Percentiles rank a stretch among this genome's conserved stretches.
Evolutionary conservation across 257 asterid genomes (phyloP).

Genomic region (Oldenlandia corymbosa): DNA sequence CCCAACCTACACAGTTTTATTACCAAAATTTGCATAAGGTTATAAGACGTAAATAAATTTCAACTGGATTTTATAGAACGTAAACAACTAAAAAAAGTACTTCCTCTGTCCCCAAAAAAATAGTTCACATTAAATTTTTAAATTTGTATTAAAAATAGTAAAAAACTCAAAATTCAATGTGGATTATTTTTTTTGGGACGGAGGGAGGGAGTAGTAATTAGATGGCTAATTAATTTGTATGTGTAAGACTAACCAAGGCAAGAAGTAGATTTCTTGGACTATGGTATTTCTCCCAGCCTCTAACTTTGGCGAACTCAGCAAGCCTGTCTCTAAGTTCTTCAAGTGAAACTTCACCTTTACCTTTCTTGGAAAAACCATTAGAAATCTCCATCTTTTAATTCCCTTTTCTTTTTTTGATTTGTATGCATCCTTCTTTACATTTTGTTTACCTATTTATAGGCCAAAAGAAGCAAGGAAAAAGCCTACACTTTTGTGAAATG

Average conservation of each 20-base stretch:
- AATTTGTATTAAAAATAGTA: too few relatives aligned
- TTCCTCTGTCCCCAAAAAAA: too few relatives aligned
- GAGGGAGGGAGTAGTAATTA: too few relatives aligned
- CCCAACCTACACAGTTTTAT: conserved; percentile 38
- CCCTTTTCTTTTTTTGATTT: neutral
- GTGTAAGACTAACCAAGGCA: conserved; percentile 40
- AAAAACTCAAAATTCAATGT: too few relatives aligned
- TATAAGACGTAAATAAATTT: neutral
- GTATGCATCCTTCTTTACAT: neutral
- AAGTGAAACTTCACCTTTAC: conserved; percentile 53
- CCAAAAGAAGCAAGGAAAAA: neutral
- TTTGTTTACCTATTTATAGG: conserved; percentile 26
- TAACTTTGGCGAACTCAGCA: conserved; percentile 45
- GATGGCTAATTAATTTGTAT: too few relatives aligned
- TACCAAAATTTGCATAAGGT: too few relatives aligned
- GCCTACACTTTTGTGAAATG: neutral
- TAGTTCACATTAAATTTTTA: too few relatives aligned
- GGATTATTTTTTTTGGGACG: too few relatives aligned
- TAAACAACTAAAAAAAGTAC: too few relatives aligned
- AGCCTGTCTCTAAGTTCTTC: conserved; percentile 46
- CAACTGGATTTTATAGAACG: neutral
- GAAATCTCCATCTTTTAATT: conserved; percentile 32
- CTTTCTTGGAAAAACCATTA: conserved; percentile 20
- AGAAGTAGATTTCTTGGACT: conserved; percentile 63
- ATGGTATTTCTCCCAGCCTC: conserved; percentile 58